A percentile compares a stretch with the other conserved stretches of the same genome.
phyloP scores from a whole-genome alignment of 345 rosid species.

The Eucalyptus tenuipes region DNA sequence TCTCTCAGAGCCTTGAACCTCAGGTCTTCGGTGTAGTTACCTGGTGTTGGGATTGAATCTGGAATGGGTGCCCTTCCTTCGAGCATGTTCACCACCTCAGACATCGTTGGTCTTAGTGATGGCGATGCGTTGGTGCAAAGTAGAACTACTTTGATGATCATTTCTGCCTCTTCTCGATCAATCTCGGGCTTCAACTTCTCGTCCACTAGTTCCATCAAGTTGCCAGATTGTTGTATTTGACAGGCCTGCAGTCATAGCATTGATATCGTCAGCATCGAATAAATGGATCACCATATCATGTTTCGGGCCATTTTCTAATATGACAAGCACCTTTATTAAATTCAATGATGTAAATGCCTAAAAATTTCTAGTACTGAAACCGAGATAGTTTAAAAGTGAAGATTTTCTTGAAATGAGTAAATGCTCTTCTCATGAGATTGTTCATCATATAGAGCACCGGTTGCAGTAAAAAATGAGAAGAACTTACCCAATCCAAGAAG shows the following conservation, averaged over 20 bases:
- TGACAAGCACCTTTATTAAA: neutral
- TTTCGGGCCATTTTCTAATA: neutral
- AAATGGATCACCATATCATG: neutral
- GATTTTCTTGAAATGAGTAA: neutral
- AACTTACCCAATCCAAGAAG: slow-evolving; percentile 22
- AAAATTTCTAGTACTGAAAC: neutral
- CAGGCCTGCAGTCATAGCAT: slow-evolving; percentile 5
- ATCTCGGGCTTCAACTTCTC: neutral
- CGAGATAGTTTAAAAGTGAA: neutral
- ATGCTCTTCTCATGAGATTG: neutral
- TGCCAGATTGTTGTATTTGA: slow-evolving; percentile 4
- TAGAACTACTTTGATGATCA: slow-evolving; percentile 1
- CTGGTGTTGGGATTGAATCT: slow-evolving; percentile 10
- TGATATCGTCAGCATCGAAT: neutral
- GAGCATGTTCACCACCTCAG: slow-evolving; percentile 15
- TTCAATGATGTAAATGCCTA: neutral
- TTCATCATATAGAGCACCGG: neutral
- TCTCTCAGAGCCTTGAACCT: slow-evolving; percentile 8
- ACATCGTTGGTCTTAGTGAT: slow-evolving; percentile 8
- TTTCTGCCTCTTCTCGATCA: slow-evolving; percentile 4
- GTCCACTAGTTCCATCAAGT: slow-evolving; percentile 7
- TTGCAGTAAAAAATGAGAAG: neutral
- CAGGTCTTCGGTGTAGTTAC: slow-evolving; percentile 4
- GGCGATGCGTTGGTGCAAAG: slow-evolving; percentile 13
- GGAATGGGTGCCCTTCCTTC: slow-evolving; percentile 8